A percentile compares a stretch with the other conserved stretches of the same genome.
phyloP scores from a whole-genome alignment of 768 basidiomycete genomes.

The Pulveroboletus sp. region DNA sequence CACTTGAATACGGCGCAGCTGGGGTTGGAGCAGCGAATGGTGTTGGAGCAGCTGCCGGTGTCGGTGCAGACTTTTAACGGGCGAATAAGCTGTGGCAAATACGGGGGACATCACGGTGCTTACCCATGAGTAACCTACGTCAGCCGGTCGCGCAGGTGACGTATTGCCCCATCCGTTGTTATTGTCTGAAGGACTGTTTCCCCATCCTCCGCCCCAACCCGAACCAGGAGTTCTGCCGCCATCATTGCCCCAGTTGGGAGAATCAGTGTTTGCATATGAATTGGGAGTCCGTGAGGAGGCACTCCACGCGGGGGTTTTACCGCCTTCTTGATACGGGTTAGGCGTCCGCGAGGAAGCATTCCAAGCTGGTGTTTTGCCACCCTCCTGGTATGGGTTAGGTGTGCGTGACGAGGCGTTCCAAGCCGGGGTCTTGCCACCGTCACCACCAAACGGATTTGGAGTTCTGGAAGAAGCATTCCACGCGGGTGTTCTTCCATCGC shows the following conservation, averaged over 20 bases:
- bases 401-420: slow-evolving; percentile 50
- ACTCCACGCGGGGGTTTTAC: slow-evolving; percentile 15
- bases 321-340: slow-evolving; percentile 41
- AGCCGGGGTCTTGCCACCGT: slow-evolving; percentile 64
- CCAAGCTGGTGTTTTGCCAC: slow-evolving; percentile 51
- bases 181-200: slow-evolving; percentile 13
- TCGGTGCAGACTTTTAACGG: slow-evolving; percentile 32
- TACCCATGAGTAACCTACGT: slow-evolving; percentile 30
- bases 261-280: slow-evolving; percentile 34
- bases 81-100: slow-evolving; percentile 12
- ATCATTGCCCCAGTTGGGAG: slow-evolving; percentile 27
- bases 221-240: slow-evolving; percentile 52
- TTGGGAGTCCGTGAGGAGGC: slow-evolving; percentile 47
- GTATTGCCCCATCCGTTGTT: slow-evolving; percentile 26
- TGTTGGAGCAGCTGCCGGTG: slow-evolving; percentile 37
- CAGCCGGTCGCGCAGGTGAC: slow-evolving; percentile 31
- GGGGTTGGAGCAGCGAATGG: slow-evolving; percentile 33
- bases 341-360: slow-evolving; percentile 47
- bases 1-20: slow-evolving; percentile 27
- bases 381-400: slow-evolving; percentile 49
- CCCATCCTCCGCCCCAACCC: slow-evolving; percentile 32
- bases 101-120: slow-evolving; percentile 21
- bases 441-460: slow-evolving; percentile 60
- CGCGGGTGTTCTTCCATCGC: slow-evolving; percentile 55
- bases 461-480: slow-evolving; percentile 63